phyloP scores from a whole-genome alignment of 345 rosid species.

The Citrus sinensis region DNA sequence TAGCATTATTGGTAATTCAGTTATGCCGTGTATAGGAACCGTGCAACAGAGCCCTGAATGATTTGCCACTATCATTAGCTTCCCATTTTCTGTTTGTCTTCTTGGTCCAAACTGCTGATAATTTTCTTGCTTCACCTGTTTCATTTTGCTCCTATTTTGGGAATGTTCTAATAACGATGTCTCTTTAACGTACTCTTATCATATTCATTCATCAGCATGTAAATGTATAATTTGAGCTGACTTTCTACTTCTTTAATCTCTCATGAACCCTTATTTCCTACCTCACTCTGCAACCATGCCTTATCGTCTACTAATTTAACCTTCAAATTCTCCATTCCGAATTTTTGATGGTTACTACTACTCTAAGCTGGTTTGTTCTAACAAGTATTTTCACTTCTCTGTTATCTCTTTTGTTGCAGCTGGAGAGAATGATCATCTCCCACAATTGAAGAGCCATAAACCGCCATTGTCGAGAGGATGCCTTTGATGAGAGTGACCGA shows the following conservation, averaged over 20 bases:
- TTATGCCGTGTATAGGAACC: neutral
- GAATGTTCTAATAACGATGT: neutral
- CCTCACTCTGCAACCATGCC: neutral
- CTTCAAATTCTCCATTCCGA: neutral
- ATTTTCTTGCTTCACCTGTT: neutral
- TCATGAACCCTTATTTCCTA: neutral
- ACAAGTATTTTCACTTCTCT: neutral
- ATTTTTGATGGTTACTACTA: neutral
- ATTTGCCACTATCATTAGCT: neutral
- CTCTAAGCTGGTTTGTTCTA: neutral
- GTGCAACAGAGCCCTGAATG: neutral
- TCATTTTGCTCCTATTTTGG: neutral
- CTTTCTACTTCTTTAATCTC: neutral
- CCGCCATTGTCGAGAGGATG: no score
- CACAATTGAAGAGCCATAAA: neutral
- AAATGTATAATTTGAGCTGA: neutral
- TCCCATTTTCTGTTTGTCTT: neutral
- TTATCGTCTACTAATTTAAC: neutral
- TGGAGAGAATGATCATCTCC: conserved; percentile 5
- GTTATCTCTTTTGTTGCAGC: neutral
- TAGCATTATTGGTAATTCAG: neutral
- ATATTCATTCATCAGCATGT: neutral
- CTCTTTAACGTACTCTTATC: neutral
- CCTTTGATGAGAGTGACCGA: neutral
- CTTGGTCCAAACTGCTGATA: neutral